Percentiles rank a stretch among this genome's conserved stretches.
These are phyloP conservation scores for Hemileccinum rubropunctum DNA, from an alignment of 768 basidiomycete species.

Conservation along the genomic window DNA sequence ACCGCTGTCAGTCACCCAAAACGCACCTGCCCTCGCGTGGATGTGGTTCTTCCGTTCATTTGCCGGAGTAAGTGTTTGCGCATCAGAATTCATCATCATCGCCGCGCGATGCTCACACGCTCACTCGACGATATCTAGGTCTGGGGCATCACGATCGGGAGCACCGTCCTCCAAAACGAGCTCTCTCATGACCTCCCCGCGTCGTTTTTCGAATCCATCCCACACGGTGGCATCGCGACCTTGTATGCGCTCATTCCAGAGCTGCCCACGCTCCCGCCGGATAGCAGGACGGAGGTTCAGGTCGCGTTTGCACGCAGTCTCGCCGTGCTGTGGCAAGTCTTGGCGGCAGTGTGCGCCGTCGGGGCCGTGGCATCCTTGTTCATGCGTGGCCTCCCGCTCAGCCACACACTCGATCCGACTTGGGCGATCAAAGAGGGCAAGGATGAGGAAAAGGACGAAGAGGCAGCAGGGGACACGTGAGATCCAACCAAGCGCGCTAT, in stretches of 20 bases:
- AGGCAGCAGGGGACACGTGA: neutral
- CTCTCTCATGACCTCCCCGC: slow-evolving; percentile 41
- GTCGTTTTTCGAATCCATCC: slow-evolving; percentile 34
- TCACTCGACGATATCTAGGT: slow-evolving; percentile 27
- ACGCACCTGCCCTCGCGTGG: slow-evolving; percentile 39
- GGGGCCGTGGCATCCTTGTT: slow-evolving; percentile 15
- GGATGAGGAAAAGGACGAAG: neutral
- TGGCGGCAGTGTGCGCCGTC: slow-evolving; percentile 35
- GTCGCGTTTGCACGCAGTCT: slow-evolving; percentile 42
- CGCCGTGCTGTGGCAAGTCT: slow-evolving; percentile 39
- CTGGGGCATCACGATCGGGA: slow-evolving; percentile 52
- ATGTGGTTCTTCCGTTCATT: slow-evolving; percentile 34
- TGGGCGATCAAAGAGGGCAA: slow-evolving; percentile 5
- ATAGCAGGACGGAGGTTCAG: slow-evolving; percentile 34
- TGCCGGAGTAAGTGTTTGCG: slow-evolving; percentile 25
- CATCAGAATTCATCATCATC: too few relatives aligned
- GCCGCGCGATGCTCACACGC: neutral
- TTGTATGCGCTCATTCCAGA: slow-evolving; percentile 46
- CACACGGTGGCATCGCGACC: slow-evolving; percentile 30
- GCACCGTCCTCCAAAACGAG: slow-evolving; percentile 50
- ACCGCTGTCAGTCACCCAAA: slow-evolving; percentile 31
- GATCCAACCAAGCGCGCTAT: too few relatives aligned
- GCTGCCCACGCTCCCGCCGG: slow-evolving; percentile 34
- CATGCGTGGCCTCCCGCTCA: slow-evolving; percentile 16
- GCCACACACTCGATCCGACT: slow-evolving; percentile 3